phyloP scores from a whole-genome alignment of 768 basidiomycete species.

The Floccularia luteovirens region DNA sequence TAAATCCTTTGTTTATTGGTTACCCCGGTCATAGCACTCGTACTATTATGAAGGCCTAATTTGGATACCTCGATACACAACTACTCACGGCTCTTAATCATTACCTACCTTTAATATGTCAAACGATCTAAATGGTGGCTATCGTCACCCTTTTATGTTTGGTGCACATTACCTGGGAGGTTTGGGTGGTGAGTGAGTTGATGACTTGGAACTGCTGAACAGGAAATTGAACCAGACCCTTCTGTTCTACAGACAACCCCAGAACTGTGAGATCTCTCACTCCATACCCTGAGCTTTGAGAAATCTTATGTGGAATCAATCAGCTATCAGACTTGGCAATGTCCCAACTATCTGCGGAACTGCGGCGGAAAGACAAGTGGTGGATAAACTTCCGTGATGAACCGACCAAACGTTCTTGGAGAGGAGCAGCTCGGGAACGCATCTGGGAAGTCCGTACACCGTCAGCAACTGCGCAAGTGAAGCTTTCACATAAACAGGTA shows the following conservation, averaged over 20 bases:
- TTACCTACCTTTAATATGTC: too few relatives aligned
- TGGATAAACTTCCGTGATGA: constrained; percentile 22
- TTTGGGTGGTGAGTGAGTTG: constrained; percentile 29
- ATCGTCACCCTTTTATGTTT: constrained; percentile 42
- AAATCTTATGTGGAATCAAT: neutral
- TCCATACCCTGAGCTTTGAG: too few relatives aligned
- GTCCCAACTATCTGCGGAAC: constrained; percentile 34
- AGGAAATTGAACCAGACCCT: neutral
- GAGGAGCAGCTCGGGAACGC: constrained; percentile 14
- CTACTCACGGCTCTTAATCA: too few relatives aligned
- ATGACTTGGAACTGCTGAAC: neutral
- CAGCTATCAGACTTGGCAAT: constrained; percentile 45
- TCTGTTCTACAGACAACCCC: constrained; percentile 26
- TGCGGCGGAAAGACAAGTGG: constrained; percentile 33
- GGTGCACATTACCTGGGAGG: constrained; percentile 34
- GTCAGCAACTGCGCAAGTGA: constrained; percentile 19
- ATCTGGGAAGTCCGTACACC: constrained; percentile 27
- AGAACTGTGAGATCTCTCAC: constrained; percentile 40
- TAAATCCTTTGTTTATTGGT: too few relatives aligned
- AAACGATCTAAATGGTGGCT: too few relatives aligned
- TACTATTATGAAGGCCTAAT: too few relatives aligned
- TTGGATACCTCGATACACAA: too few relatives aligned
- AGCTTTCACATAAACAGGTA: constrained; percentile 33
- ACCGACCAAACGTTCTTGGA: constrained; percentile 22
- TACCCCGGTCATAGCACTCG: too few relatives aligned